Evolutionary conservation across 2,329 filamentous ascomycete species (phyloP), one percentile per base, ranked within the genome.

Genomic region (Pseudocercospora cruenta): DNA sequence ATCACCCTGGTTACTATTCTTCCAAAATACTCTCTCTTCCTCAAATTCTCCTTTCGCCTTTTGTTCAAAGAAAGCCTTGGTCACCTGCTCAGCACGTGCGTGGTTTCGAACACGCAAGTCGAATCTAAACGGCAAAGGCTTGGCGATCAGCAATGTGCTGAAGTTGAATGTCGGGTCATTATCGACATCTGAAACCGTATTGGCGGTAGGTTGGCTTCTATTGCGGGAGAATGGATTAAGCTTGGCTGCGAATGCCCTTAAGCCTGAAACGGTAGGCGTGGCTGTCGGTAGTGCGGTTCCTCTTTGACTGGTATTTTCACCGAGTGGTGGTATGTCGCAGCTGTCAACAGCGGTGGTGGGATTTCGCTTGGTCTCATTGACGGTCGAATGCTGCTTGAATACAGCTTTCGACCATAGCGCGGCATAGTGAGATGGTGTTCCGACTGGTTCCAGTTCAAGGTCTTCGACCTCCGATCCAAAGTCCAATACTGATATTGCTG

Each of bases 41-140:
- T 58, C 31, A 39, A 58, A 58, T 33, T 58, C 33, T 14, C 54
- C 54, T 21, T 58, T 24, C 31, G 19, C 28, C 14, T 36, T 58
- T 6, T 39, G 33, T 8, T 39, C 33, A 2, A 58, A 6, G 10
- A 33, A 58, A 7, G 28, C 54, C 9, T 16, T 45, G 6, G 54
- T 58, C 28, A 58, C 28, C 28, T 33, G n/a, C 28, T 58, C 54
- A 1, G 75, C 78, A 7, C 80, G 76, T 4, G 68, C 67, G 16
- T 69, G 58, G 53, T 74, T 66, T 3, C 81, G 77, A 3, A 81
- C 75, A 53, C 63, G 72, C 24, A 83, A 73, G 10, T 77, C 63
- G 68, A 83, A 82, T 47, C 78, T 75, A 74, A 83, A 83, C 0
- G 81, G 81, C 16, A 79, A 69, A 1, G 81, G 81, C 65, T 83